Base-by-base conservation (phyloP, 2,329 filamentous ascomycete species). In the Lasiodiplodia citricola region DNA sequence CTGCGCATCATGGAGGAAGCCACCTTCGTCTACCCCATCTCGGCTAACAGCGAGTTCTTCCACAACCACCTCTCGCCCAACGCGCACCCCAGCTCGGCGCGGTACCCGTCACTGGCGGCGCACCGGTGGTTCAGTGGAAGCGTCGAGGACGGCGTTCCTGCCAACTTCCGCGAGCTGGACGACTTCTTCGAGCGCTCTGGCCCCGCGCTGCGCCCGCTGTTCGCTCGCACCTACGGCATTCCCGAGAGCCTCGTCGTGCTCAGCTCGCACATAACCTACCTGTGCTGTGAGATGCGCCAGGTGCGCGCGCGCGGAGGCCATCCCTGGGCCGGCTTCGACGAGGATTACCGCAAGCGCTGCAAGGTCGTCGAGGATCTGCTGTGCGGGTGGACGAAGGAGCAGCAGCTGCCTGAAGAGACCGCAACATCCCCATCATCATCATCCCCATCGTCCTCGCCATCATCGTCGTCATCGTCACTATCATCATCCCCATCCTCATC, bases 21-120 rank as follows among this genome's bases (percentile, higher is more conserved):
- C 28, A 66, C 60, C 13, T 64, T 64, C 47, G 60, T 64, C 21
- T 64, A 64, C 47, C 63, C 50, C 35, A 51, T 56, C 3, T 66
- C 63, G 13, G 25, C 31, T 4, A 37, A 44, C 2, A 56, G 63
- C 23, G 23, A 47, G 1, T 55, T 55, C 25, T 51, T 52, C 63
- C 55, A 47, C 5, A 28, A 21, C 38, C 4, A 47, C 7, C 5
- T 35, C 2, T 13, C 21, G 14, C 52, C 8, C 28, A 37, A 4
- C 63, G 21, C 38, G 1, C 28, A 37, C 0, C 63, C 44, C 10
- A 56, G 50, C 63, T 66, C 50, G 2, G 50, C 52, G 11, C n/a
- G 63, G 3, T 66, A 55, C 11, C 63, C 63, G 1, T 66, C 63
- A 1, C 38, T 66, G 3, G 52, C 31, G 0, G 60, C 44, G 4